A percentile compares a stretch with the other conserved stretches of the same genome.
Evolutionary conservation across 2,329 filamentous ascomycete species (phyloP).

Genomic region (Zymoseptoria tritici): DNA sequence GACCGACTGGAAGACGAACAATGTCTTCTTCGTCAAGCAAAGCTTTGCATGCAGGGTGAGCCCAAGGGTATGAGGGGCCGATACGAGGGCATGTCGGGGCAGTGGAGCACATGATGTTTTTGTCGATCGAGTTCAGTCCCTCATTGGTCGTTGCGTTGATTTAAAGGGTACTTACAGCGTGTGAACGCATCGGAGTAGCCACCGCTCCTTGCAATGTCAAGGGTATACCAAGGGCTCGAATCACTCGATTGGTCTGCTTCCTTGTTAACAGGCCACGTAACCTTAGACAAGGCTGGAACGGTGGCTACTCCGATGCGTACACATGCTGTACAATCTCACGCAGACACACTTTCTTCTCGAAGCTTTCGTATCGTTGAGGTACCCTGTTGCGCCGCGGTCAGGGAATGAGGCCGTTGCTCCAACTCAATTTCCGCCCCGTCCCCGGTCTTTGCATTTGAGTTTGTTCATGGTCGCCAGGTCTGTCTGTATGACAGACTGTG

Average conservation of each 20-base stretch:
- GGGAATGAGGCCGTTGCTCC: background rate
- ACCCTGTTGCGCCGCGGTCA: background rate
- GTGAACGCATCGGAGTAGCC: no score
- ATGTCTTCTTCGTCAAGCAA: background rate
- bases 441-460: background rate
- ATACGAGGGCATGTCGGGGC: background rate
- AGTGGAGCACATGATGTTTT: background rate
- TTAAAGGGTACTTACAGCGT: no score
- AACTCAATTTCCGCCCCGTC: background rate
- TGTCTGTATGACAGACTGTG: background rate
- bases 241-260: no score
- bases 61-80: background rate
- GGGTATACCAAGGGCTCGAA: no score
- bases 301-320: no score
- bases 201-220: no score
- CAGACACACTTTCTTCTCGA: background rate
- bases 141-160: no score
- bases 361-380: background rate
- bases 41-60: background rate
- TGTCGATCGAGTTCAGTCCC: background rate
- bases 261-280: no score
- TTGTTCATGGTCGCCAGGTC: background rate
- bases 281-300: no score
- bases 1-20: background rate
- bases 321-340: no score